phyloP scores from a whole-genome alignment of 2,329 filamentous ascomycete genomes.

The Dothidotthia symphoricarpi region DNA sequence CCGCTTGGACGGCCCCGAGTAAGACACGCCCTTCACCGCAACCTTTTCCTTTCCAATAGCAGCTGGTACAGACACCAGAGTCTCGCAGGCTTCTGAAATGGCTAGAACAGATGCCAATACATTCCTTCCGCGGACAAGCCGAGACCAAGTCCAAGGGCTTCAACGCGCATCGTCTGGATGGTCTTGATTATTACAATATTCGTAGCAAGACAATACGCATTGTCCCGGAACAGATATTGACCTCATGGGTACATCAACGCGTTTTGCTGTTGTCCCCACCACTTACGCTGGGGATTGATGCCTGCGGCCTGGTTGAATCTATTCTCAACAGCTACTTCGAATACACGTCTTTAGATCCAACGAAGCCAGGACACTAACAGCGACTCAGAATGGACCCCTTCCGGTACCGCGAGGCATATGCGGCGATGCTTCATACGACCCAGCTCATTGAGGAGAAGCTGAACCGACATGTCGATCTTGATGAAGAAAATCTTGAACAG shows the following conservation, averaged over 20 bases:
- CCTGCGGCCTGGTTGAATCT: conserved; percentile 3
- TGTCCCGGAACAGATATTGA: conserved; percentile 8
- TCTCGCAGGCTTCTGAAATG: conserved; percentile 18
- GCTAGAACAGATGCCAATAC: conserved; percentile 11
- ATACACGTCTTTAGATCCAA: conserved; percentile 1
- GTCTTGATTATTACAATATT: conserved; percentile 2
- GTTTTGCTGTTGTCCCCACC: conserved; percentile 1
- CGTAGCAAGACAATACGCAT: conserved; percentile 1
- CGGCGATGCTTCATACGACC: conserved; percentile 39
- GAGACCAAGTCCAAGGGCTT: conserved; percentile 9
- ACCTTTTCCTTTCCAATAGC: conserved; percentile 9
- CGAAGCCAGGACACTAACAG: conserved; percentile 14
- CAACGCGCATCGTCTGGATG: conserved; percentile 1
- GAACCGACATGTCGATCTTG: conserved; percentile 17
- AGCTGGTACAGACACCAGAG: conserved; percentile 13
- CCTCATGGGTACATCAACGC: conserved; percentile 8
- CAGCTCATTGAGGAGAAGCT: conserved; percentile 34
- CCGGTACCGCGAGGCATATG: conserved; percentile 39
- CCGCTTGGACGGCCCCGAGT: conserved; percentile 22
- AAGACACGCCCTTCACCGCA: conserved; percentile 23
- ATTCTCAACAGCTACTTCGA: background rate
- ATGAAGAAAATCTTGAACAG: conserved; percentile 7
- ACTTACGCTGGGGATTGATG: conserved; percentile 2
- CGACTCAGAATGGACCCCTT: conserved; percentile 38
- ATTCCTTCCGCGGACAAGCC: conserved; percentile 9